Evolutionary conservation across 257 asterid genomes (phyloP), one percentile per base, ranked within the genome.

Genomic region (Rehmannia glutinosa): DNA sequence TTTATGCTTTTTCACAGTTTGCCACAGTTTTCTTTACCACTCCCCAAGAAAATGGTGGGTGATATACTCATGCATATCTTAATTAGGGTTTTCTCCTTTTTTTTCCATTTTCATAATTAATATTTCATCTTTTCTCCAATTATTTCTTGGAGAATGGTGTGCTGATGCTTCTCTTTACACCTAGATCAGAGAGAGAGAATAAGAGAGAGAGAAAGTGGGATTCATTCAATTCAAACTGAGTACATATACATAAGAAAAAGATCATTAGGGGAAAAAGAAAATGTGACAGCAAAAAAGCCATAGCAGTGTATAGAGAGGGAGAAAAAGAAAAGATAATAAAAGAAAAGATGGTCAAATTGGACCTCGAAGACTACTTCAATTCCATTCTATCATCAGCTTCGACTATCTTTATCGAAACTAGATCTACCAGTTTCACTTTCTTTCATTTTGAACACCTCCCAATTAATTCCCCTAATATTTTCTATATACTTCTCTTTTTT

Each of bases 271-370:
- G 61, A 77, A 82, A 79, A 64, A 49, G 71, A 66, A 71, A 78
- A 84, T 62, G 78, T 81, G 95, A 88, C 96, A 91, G 95, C 95
- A 73, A 83, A 88, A 91, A 91, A 88, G 97, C 66, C 76, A 78
- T 53, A 68, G 80, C 82, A 77, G 78, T 69, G 74, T 63, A 42
- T n/a, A 42, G 62, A 76, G 71, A 68, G 76, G 61, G 77, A 58
- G 70, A 67, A 84, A 87, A 79, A 80, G 81, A 77, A 81, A 71
- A 82, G 86, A 84, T 71, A 77, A 67, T 50, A 68, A 78, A 80
- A 78, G 83, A 83, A 90, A 88, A 88, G 95, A 86, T 86, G 93
- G 96, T 88, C 97, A 91, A 90, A 91, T 79, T 88, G 80, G 56
- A 75, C 95, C 97, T 88, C 92, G 92, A 88, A 91, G 96, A 86